phyloP scores from a whole-genome alignment of 73 alveolate species.

The Tetrahymena elliotti region DNA sequence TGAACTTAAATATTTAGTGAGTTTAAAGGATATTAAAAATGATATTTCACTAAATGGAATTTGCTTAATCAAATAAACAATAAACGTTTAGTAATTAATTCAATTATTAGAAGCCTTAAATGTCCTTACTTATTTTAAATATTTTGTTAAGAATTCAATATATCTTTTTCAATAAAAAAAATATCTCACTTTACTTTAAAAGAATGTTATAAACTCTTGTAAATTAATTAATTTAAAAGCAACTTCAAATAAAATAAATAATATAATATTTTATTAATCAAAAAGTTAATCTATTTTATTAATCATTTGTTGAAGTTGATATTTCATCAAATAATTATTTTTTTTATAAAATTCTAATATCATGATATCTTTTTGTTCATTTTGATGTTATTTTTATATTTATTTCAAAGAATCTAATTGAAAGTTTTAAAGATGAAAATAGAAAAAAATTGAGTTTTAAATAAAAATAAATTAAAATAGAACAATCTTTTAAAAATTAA shows the following conservation, averaged over 20 bases:
- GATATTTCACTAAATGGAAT: not conserved
- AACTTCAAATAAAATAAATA: too few relatives aligned
- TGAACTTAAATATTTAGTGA: not conserved
- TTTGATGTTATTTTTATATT: not conserved
- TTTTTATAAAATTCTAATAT: not conserved
- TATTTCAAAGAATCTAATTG: too few relatives aligned
- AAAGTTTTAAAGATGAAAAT: not conserved
- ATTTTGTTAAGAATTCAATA: not conserved
- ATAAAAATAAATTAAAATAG: not conserved
- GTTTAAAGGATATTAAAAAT: not conserved
- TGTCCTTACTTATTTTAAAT: not conserved
- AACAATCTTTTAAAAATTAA: not conserved
- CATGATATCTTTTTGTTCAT: not conserved
- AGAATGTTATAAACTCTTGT: not conserved
- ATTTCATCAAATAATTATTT: too few relatives aligned
- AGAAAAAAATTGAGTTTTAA: not conserved
- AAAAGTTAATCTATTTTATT: too few relatives aligned
- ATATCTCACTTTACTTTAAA: not conserved
- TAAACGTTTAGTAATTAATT: too few relatives aligned
- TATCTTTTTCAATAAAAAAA: not conserved
- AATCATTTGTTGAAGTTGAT: not conserved
- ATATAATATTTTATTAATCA: not conserved
- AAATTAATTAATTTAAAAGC: too few relatives aligned
- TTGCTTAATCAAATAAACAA: too few relatives aligned
- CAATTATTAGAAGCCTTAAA: not conserved